phyloP scores from a whole-genome alignment of 1,284 basidiomycete species.

The Moniliophthora roreri region DNA sequence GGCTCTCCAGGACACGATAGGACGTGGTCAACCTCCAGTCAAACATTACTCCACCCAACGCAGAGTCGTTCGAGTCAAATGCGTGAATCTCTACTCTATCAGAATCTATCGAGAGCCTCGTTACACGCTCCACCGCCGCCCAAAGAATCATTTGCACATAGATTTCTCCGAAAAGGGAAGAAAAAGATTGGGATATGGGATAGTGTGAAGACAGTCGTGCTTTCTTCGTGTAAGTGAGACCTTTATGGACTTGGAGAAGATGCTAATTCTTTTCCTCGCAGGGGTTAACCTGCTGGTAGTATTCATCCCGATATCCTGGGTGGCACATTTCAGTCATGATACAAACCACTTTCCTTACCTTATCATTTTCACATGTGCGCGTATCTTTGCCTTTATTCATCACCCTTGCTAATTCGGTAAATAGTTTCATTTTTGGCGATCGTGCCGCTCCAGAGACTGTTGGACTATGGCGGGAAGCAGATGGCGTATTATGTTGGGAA shows the following conservation, averaged over 20 bases:
- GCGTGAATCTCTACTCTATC: too few relatives aligned
- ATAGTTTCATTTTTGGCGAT: conserved; percentile 59
- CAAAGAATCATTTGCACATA: conserved; percentile 21
- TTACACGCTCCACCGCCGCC: neutral
- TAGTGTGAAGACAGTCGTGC: conserved; percentile 45
- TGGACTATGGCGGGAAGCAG: conserved; percentile 64
- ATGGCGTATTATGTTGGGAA: conserved; percentile 58
- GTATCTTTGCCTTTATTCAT: neutral
- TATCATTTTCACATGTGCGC: conserved; percentile 40
- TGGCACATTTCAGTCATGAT: conserved; percentile 43
- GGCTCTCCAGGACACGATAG: too few relatives aligned
- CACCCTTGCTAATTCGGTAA: conserved; percentile 7
- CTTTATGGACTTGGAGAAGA: neutral
- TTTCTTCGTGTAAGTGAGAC: conserved; percentile 51
- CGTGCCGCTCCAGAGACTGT: conserved; percentile 54
- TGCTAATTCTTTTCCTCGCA: conserved; percentile 21
- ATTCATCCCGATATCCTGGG: conserved; percentile 66
- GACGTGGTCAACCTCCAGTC: too few relatives aligned
- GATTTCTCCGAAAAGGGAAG: conserved; percentile 52
- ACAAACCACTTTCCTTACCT: conserved; percentile 24
- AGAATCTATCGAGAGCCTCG: neutral
- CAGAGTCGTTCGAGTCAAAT: too few relatives aligned
- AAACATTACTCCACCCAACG: too few relatives aligned
- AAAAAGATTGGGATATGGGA: conserved; percentile 41
- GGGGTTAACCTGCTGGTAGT: conserved; percentile 64